Evolutionary conservation across 2,329 filamentous ascomycete genomes (phyloP).

Genomic region (Ophiostoma tasmaniense): DNA sequence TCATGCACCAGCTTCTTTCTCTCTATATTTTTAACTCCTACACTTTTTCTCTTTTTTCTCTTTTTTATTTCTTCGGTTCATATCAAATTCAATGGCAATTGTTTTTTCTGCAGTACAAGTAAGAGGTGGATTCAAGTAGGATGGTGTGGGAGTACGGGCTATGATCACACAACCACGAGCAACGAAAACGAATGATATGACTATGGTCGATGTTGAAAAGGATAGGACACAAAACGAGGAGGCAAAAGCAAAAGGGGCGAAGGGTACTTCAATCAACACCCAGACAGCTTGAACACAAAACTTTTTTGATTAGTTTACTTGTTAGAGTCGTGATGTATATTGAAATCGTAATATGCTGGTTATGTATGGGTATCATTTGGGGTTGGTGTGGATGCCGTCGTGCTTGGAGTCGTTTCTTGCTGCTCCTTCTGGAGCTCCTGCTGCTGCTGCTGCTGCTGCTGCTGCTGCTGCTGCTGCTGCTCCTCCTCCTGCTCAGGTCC

Average conservation of each 20-base stretch:
- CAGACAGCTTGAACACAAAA: background rate
- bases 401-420: background rate
- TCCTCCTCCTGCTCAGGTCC: constrained; percentile 12
- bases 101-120: constrained; percentile 8
- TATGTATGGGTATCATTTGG: background rate
- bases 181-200: background rate
- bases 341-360: background rate
- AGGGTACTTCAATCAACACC: background rate
- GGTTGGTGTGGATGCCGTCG: background rate
- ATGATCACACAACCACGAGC: background rate
- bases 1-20: constrained; percentile 13
- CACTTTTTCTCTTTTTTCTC: constrained; percentile 9
- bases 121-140: background rate
- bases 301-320: background rate
- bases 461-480: background rate
- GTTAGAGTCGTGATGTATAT: background rate
- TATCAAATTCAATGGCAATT: constrained; percentile 11
- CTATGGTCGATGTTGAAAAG: background rate
- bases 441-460: background rate
- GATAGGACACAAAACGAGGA: background rate
- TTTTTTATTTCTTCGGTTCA: constrained; percentile 11
- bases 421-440: too few species aligned
- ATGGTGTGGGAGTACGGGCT: background rate
- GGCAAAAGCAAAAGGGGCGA: constrained; percentile 1
- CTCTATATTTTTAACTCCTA: constrained; percentile 9